These are phyloP conservation scores for Sisymbrium altissimum DNA, from an alignment of 345 rosid species.

Conservation along the genomic window DNA sequence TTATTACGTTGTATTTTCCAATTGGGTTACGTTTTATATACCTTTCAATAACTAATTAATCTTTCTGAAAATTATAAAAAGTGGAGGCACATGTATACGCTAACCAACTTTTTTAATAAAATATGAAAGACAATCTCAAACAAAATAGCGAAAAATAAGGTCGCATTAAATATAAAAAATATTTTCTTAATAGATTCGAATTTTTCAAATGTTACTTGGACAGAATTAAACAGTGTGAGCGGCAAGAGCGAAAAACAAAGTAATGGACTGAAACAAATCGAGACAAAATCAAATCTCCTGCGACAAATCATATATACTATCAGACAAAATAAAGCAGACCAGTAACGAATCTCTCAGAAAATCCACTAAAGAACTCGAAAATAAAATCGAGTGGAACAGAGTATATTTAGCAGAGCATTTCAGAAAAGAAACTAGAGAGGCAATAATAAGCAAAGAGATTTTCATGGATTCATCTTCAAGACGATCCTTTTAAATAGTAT, in stretches of 20 bases:
- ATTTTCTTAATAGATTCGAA: background rate
- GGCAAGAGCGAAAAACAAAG: background rate
- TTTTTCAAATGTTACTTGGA: background rate
- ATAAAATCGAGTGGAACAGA: background rate
- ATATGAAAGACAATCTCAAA: too few relatives aligned
- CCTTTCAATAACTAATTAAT: too few relatives aligned
- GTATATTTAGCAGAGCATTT: background rate
- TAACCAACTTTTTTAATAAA: too few relatives aligned
- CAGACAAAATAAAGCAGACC: background rate
- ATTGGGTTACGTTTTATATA: too few relatives aligned
- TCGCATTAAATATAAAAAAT: too few relatives aligned
- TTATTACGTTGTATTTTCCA: too few relatives aligned
- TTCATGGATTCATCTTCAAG: slow-evolving; percentile 4
- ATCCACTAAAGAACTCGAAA: slow-evolving; percentile 2
- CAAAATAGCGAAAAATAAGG: too few relatives aligned
- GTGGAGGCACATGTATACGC: too few relatives aligned
- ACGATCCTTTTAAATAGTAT: slow-evolving; percentile 13
- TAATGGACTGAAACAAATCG: slow-evolving; percentile 1
- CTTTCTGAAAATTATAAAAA: too few relatives aligned
- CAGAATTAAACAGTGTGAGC: background rate
- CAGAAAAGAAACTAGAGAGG: background rate
- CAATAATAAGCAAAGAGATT: background rate
- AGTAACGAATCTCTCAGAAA: background rate
- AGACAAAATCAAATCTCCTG: slow-evolving; percentile 22
- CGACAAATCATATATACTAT: background rate